Conservation (phyloP, 441 rosid species). For the Eutrema salsugineum region DNA sequence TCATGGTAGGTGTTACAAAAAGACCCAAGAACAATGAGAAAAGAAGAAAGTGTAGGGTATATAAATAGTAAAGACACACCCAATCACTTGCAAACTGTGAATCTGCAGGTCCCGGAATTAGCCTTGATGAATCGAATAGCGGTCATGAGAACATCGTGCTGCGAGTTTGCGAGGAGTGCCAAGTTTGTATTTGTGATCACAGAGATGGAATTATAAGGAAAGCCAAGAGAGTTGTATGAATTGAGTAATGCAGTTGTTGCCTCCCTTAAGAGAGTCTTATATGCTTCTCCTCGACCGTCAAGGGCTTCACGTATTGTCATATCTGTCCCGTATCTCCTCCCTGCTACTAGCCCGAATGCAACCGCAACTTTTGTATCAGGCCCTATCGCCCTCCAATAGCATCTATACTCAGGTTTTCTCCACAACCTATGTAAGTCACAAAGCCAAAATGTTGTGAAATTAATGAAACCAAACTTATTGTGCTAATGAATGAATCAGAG, state of each 20-base stretch:
- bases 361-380: constrained; percentile 63
- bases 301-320: constrained; percentile 63
- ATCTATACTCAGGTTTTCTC: constrained; percentile 64
- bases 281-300: constrained; percentile 71
- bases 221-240: constrained; percentile 65
- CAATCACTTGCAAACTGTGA: constrained; percentile 71
- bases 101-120: constrained; percentile 70
- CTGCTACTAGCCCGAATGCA: constrained; percentile 61
- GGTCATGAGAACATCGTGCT: constrained; percentile 46
- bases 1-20: constrained; percentile 12
- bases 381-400: constrained; percentile 70
- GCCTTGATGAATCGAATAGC: constrained; percentile 70
- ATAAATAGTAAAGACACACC: neutral
- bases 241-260: constrained; percentile 79
- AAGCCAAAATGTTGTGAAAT: neutral
- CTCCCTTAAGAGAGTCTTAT: constrained; percentile 78
- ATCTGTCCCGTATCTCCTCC: constrained; percentile 54
- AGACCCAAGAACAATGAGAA: constrained; percentile 2
- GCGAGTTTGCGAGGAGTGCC: constrained; percentile 60
- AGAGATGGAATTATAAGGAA: constrained; percentile 45
- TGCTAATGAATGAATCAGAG: neutral
- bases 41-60: neutral
- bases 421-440: constrained; percentile 44
- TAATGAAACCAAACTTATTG: neutral
- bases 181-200: constrained; percentile 52